Conservation (phyloP, 2,329 filamentous ascomycete species). For the Trichoderma arundinaceum region DNA sequence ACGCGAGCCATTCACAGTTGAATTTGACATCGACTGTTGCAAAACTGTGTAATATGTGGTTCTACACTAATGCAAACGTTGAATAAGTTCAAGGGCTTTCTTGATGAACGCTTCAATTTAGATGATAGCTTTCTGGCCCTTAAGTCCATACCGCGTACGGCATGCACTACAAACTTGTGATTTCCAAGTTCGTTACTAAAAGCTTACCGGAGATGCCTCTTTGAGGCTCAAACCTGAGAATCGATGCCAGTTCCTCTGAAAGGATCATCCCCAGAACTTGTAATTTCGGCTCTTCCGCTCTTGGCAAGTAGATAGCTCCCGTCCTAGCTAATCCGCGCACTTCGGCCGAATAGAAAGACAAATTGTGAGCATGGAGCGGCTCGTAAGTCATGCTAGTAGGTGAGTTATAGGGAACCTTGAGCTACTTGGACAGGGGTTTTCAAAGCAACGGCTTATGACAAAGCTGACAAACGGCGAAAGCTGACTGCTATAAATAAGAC, state of each 20-base stretch:
- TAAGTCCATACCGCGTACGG: neutral
- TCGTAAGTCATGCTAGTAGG: neutral
- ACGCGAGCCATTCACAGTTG: neutral
- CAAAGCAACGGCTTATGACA: constrained; percentile 7
- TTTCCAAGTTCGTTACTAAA: neutral
- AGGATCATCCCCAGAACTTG: neutral
- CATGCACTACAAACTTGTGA: neutral
- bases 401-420: neutral
- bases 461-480: constrained; percentile 7
- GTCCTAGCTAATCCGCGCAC: neutral
- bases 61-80: neutral
- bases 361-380: neutral
- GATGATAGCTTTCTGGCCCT: neutral
- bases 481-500: constrained; percentile 25
- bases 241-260: neutral
- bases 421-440: constrained; percentile 10
- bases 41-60: constrained; percentile 1
- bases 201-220: neutral
- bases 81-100: neutral
- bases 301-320: neutral
- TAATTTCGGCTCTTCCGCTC: constrained; percentile 17
- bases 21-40: neutral
- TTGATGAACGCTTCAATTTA: neutral
- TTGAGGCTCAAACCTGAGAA: neutral
- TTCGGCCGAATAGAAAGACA: neutral